These are phyloP conservation scores for Silene uniflora DNA, from an alignment of 148 eudicot species.

Conservation along the genomic window DNA sequence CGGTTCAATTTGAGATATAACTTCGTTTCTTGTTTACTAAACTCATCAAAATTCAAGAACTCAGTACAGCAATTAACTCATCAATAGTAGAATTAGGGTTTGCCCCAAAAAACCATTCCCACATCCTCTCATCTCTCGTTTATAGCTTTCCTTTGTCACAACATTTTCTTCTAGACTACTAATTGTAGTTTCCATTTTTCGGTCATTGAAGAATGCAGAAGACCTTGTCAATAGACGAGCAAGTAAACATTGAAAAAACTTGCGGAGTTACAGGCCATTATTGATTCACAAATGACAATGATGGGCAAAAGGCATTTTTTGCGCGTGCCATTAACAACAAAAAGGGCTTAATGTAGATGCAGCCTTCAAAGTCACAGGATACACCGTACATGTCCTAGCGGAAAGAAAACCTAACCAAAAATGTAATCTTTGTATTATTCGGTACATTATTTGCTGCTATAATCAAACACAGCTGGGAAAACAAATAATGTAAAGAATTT, in stretches of 20 bases:
- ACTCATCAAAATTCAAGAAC: no score
- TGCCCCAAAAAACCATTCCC: no score
- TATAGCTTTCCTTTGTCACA: no score
- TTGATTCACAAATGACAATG: not conserved
- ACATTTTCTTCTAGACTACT: no score
- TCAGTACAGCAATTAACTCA: no score
- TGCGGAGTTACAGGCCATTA: no score
- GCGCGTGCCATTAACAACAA: not conserved
- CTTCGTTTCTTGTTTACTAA: no score
- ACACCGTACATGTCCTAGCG: not conserved
- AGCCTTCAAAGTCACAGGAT: not conserved
- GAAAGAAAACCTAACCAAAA: not conserved
- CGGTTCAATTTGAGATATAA: no score
- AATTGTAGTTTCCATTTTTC: not conserved
- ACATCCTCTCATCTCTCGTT: no score
- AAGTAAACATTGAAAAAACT: not conserved
- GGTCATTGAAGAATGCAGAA: no score
- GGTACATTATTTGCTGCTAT: slow-evolving; percentile 8
- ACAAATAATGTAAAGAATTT: not conserved
- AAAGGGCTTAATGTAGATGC: not conserved
- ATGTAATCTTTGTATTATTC: not conserved
- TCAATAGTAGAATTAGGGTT: no score
- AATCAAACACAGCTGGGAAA: not conserved
- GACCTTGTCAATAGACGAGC: no score
- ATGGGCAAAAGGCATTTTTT: not conserved